Conservation (phyloP, 441 rosid genomes). For the Francoa sonchifolia region DNA sequence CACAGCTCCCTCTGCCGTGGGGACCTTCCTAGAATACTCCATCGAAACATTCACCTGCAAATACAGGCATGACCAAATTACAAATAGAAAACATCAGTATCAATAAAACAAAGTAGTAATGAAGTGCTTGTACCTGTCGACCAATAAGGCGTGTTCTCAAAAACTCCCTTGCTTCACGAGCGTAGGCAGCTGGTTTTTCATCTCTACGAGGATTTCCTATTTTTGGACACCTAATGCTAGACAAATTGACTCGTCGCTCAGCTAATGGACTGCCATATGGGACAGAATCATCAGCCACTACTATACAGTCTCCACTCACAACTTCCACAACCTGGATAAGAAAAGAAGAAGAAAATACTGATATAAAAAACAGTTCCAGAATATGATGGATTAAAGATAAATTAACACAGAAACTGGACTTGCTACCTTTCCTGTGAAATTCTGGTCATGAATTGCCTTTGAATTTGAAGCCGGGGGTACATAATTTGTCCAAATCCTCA, state of each 20-base stretch:
- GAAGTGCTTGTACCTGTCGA: constrained; percentile 9
- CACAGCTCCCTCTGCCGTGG: constrained; percentile 12
- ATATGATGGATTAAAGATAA: background rate
- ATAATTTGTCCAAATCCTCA: constrained; percentile 79
- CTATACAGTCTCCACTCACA: constrained; percentile 17
- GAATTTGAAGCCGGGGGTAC: constrained; percentile 81
- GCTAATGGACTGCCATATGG: constrained; percentile 19
- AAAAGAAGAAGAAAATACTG: background rate
- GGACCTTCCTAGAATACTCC: constrained; percentile 21
- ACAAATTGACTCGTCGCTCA: constrained; percentile 17
- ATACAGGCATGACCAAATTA: background rate
- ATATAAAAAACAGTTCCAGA: background rate
- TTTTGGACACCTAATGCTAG: constrained; percentile 18
- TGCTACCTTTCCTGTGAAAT: constrained; percentile 83
- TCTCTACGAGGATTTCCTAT: constrained; percentile 20
- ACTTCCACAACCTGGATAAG: constrained; percentile 2
- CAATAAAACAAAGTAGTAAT: background rate
- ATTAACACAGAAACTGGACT: background rate
- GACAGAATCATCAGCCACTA: constrained; percentile 19
- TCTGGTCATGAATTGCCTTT: constrained; percentile 87
- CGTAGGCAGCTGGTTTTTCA: constrained; percentile 21
- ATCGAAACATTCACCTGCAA: constrained; percentile 17
- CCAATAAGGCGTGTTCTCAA: constrained; percentile 18
- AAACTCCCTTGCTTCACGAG: constrained; percentile 20
- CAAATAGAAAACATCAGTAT: background rate